These are phyloP conservation scores for Pleurotus cornucopiae DNA, from an alignment of 768 basidiomycete species.

Conservation along the genomic window DNA sequence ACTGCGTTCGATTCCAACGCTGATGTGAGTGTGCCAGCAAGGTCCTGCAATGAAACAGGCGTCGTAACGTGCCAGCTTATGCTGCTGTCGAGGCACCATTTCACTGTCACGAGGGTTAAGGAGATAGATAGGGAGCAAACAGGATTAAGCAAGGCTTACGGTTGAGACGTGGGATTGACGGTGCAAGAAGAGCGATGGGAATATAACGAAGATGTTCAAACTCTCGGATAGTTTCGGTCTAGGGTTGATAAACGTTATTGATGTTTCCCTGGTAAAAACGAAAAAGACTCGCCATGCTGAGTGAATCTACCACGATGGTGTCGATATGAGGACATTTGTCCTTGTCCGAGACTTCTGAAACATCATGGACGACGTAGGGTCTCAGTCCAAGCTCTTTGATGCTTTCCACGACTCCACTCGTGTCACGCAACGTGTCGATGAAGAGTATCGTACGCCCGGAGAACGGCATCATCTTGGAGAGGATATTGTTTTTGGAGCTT, in stretches of 20 bases:
- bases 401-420: conserved; percentile 66
- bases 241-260: conserved; percentile 5
- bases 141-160: conserved; percentile 38
- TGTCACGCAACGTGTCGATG: conserved; percentile 79
- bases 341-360: conserved; percentile 73
- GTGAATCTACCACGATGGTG: conserved; percentile 90
- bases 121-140: conserved; percentile 2
- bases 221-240: conserved; percentile 89
- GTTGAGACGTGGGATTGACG: conserved; percentile 69
- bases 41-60: conserved; percentile 81
- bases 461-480: conserved; percentile 81
- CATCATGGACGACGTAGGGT: conserved; percentile 68
- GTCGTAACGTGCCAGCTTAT: conserved; percentile 95
- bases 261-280: neutral
- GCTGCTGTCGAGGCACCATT: conserved; percentile 95
- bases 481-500: conserved; percentile 64
- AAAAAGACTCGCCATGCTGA: conserved; percentile 59
- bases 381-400: conserved; percentile 77
- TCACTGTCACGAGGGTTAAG: conserved; percentile 47
- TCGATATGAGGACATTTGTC: conserved; percentile 85
- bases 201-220: conserved; percentile 94
- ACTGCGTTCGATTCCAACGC: conserved; percentile 96
- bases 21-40: conserved; percentile 86
- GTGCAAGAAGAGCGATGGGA: conserved; percentile 85
- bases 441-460: conserved; percentile 84